Evolutionary conservation across 192 early-diverging fungal genomes (phyloP).

Genomic region (Chytriomyces hyalinus): DNA sequence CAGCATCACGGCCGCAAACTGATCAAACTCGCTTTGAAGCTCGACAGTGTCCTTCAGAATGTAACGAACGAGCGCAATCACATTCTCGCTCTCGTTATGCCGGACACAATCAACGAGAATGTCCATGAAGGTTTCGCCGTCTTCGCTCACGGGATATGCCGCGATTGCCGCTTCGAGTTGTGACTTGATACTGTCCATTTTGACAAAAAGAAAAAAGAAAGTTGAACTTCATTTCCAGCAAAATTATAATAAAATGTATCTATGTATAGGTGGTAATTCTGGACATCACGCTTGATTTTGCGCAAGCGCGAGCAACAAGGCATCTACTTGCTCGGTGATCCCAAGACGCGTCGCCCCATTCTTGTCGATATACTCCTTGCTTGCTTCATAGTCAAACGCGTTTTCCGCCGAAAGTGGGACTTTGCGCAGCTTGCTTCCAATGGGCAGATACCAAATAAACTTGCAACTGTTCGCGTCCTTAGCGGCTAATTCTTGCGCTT

Average conservation of each 20-base stretch:
- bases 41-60: neutral
- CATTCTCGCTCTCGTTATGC: constrained; percentile 76
- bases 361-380: neutral
- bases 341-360: neutral
- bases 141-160: constrained; percentile 15
- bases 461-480: no score
- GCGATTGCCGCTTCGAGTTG: neutral
- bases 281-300: neutral
- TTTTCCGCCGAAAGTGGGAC: neutral
- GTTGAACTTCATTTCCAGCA: neutral
- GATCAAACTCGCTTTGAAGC: neutral
- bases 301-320: neutral
- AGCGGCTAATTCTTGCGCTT: neutral
- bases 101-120: constrained; percentile 73
- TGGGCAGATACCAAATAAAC: no score
- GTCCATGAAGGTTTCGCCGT: constrained; percentile 38
- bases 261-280: neutral
- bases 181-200: neutral
- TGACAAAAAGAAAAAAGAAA: neutral
- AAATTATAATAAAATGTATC: no score
- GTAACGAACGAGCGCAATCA: constrained; percentile 51
- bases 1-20: neutral
- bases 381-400: neutral
- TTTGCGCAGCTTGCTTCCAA: neutral
- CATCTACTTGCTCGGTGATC: neutral